Conservation (phyloP, 2,329 filamentous ascomycete genomes). For the Aspergillus quadrilineatus region DNA sequence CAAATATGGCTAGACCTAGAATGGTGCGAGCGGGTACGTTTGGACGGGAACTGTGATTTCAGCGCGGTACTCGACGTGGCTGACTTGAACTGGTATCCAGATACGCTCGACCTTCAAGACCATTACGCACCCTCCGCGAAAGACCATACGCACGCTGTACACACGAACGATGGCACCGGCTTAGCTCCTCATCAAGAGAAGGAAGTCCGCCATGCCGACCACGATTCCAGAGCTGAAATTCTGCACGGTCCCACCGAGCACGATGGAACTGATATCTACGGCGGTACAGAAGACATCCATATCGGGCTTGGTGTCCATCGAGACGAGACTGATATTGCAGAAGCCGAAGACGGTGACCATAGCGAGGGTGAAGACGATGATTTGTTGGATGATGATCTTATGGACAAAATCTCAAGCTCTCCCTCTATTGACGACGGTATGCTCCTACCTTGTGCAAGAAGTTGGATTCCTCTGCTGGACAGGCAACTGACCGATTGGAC, state of each 20-base stretch:
- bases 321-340: constrained; percentile 21
- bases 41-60: not conserved
- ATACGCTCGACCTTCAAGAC: constrained; percentile 93
- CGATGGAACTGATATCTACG: constrained; percentile 35
- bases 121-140: constrained; percentile 78
- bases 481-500: constrained; percentile 73
- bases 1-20: constrained; percentile 43
- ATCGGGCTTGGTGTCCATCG: constrained; percentile 16
- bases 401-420: constrained; percentile 98
- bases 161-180: constrained; percentile 51
- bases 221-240: constrained; percentile 73
- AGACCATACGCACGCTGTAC: constrained; percentile 65
- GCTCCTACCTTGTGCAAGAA: not conserved
- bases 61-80: not conserved
- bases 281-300: constrained; percentile 31
- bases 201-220: constrained; percentile 74
- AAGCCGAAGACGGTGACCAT: constrained; percentile 49
- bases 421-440: constrained; percentile 97
- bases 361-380: constrained; percentile 66
- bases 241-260: constrained; percentile 61
- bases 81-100: constrained; percentile 46
- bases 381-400: constrained; percentile 85
- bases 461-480: too few relatives aligned
- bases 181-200: constrained; percentile 81
- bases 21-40: constrained; percentile 48